A percentile compares a stretch with the other conserved stretches of the same genome.
phyloP scores from a whole-genome alignment of 768 basidiomycete species.

The Panaeolus papilionaceus region DNA sequence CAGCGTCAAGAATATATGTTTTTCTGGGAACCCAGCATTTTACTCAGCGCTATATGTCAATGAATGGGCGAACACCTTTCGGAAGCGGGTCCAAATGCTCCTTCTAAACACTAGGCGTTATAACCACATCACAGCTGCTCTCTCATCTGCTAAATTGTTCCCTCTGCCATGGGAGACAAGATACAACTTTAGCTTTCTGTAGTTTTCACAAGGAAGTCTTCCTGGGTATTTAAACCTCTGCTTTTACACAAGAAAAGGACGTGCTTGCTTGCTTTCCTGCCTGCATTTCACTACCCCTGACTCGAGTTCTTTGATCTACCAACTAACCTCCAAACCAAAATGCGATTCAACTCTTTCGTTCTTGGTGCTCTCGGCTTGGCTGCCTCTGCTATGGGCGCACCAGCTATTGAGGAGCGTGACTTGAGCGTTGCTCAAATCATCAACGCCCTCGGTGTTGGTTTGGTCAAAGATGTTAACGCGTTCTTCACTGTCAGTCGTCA shows the following conservation, averaged over 20 bases:
- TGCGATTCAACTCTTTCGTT: slow-evolving; percentile 5
- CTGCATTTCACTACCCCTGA: neutral
- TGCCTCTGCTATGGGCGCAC: slow-evolving; percentile 7
- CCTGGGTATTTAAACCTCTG: neutral
- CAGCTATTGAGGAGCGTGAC: slow-evolving; percentile 5
- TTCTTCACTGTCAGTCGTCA: slow-evolving; percentile 42
- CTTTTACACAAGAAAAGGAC: neutral
- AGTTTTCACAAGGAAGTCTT: neutral
- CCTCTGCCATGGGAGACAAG: neutral
- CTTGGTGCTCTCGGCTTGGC: slow-evolving; percentile 11
- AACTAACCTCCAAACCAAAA: neutral
- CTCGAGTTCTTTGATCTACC: neutral
- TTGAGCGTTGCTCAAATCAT: slow-evolving; percentile 35
- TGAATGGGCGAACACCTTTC: neutral
- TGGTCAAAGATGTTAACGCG: slow-evolving; percentile 46
- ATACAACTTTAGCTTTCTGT: neutral
- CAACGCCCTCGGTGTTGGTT: slow-evolving; percentile 43
- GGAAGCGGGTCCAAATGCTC: slow-evolving; percentile 4
- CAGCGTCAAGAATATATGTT: neutral
- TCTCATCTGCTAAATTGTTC: slow-evolving; percentile 2
- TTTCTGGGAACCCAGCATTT: neutral
- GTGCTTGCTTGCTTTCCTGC: slow-evolving; percentile 11
- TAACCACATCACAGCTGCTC: neutral
- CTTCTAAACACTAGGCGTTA: neutral
- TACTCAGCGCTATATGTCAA: neutral